Base-by-base conservation (phyloP, 345 rosid species). In the Lenwebbia sp. region DNA sequence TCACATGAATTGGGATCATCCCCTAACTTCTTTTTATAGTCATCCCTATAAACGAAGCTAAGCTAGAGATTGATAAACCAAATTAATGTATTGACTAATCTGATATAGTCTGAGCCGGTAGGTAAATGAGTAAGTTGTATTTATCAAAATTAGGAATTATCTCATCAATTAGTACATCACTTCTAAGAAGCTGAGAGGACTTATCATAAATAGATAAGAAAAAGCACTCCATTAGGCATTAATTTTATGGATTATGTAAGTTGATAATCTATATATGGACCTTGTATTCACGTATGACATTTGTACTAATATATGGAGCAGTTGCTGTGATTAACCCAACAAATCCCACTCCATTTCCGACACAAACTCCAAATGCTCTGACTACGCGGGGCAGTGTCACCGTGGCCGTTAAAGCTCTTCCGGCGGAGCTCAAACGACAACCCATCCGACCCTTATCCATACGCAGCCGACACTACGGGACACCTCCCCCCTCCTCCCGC, bases 41-140 rank as follows among this genome's bases (percentile, higher is more conserved):
- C 40, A 62, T 14, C 40, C 74, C 37, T 14, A 28, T 4, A 62
- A 62, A 62, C 15, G 75, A 62, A 62, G 40, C 3, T 14, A 0
- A 62, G 40, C 21, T 1, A 62, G 0, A 30, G 40, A 62, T 13
- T 4, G 2, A 28, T 60, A 28, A 60, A 10, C 10, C 40, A 60
- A 60, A 14, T 60, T 1, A 0, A 8, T 3, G 3, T 62, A 14
- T 14, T 28, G 15, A 28, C 11, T 30, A 3, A 28, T 28, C 0
- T 3, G 1, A 60, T 28, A 6, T 60, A 0, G 0, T 14, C 14
- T 0, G 0, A 6, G 37, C 0, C 7, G 0, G 2, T 3, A 60
- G 30, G 2, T 3, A 10, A 28, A 60, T 1, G 10, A 1, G 10
- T 14, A 8, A 14, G 2, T 0, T 60, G 40, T 10, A 28, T 28